These are phyloP conservation scores for Phytophthora sansomeana DNA, from an alignment of 352 stramenopile genomes.

Conservation along the genomic window DNA sequence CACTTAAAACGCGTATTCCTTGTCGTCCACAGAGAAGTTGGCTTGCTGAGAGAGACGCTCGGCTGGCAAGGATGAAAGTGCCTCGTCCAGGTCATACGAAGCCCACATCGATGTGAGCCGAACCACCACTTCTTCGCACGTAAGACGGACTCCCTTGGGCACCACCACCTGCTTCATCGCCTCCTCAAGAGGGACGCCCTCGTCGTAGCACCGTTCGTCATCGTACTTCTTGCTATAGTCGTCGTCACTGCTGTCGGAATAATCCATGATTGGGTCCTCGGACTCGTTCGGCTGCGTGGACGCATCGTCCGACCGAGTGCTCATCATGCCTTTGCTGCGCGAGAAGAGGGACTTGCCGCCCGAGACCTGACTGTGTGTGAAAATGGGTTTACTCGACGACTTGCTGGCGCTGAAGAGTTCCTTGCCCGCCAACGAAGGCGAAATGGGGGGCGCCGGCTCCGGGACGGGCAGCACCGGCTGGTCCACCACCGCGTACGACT, in stretches of 20 bases:
- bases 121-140: constrained; percentile 79
- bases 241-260: constrained; percentile 50
- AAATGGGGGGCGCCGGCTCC: constrained; percentile 44
- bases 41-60: constrained; percentile 60
- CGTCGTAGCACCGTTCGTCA: constrained; percentile 74
- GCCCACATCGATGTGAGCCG: constrained; percentile 86
- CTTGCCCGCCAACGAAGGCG: constrained; percentile 23
- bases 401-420: constrained; percentile 51
- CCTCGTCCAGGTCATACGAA: constrained; percentile 69
- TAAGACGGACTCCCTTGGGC: constrained; percentile 55
- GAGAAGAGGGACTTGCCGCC: constrained; percentile 43
- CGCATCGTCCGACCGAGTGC: constrained; percentile 45
- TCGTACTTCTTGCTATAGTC: constrained; percentile 59
- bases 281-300: constrained; percentile 64
- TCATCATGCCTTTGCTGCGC: constrained; percentile 42
- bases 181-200: constrained; percentile 70
- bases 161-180: constrained; percentile 86
- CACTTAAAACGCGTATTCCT: constrained; percentile 52
- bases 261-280: constrained; percentile 55
- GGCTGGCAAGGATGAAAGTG: constrained; percentile 54
- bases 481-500: constrained; percentile 67
- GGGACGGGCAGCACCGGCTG: constrained; percentile 40
- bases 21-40: constrained; percentile 47
- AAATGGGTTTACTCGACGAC: constrained; percentile 48
- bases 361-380: constrained; percentile 44